Conservation (phyloP, 768 basidiomycete genomes). For the Crucibulum laeve region DNA sequence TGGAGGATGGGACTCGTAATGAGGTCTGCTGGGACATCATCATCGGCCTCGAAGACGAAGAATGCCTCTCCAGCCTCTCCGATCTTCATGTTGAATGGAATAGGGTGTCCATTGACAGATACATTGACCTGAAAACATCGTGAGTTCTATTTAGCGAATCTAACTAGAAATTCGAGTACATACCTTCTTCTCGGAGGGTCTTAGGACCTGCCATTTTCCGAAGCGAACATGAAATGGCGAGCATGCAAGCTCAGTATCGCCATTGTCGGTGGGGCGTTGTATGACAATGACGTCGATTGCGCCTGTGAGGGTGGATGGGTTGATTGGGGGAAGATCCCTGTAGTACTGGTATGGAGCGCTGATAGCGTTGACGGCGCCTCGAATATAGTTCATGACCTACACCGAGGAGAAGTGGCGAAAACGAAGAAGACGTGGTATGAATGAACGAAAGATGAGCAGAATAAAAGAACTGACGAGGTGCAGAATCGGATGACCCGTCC, state of each 20-base stretch:
- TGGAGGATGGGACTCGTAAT: conserved; percentile 89
- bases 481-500: no score
- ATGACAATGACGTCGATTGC: conserved; percentile 99
- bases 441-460: conserved; percentile 3
- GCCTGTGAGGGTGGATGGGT: conserved; percentile 94
- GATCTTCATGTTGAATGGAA: conserved; percentile 97
- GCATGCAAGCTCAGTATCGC: conserved; percentile 71
- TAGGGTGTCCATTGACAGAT: conserved; percentile 76
- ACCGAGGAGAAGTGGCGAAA: conserved; percentile 13
- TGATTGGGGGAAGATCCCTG: conserved; percentile 80
- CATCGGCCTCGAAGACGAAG: conserved; percentile 96
- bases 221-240: conserved; percentile 98
- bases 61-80: conserved; percentile 99
- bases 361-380: conserved; percentile 81
- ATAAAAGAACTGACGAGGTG: background rate
- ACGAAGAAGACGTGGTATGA: conserved; percentile 13
- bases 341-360: conserved; percentile 89
- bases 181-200: conserved; percentile 92
- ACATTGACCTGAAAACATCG: conserved; percentile 69
- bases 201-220: conserved; percentile 93
- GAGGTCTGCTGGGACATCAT: conserved; percentile 88
- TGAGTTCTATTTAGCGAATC: background rate
- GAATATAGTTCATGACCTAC: conserved; percentile 75
- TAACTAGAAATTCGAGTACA: conserved; percentile 4
- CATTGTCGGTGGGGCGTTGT: conserved; percentile 60